Percentiles rank a stretch among this genome's conserved stretches.
Conservation (phyloP, 108 stramenopile genomes). For the Fragilaria radians region DNA sequence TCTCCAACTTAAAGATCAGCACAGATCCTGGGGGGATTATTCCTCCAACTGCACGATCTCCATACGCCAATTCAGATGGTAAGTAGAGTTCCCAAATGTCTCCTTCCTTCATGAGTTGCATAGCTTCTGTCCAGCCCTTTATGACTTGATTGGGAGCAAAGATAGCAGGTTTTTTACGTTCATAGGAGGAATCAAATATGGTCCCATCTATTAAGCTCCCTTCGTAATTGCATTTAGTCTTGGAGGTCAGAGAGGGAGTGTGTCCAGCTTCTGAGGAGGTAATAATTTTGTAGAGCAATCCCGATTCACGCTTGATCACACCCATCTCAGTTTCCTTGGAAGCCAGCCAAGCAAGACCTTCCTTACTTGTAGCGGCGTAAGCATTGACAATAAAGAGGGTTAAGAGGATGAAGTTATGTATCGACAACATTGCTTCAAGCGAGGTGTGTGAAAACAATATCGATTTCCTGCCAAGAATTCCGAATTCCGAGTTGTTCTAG, state of each 20-base stretch:
- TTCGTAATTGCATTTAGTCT: constrained; percentile 83
- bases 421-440: too few species aligned
- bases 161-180: constrained; percentile 53
- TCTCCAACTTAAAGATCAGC: constrained; percentile 88
- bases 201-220: constrained; percentile 90
- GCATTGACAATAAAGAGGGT: constrained; percentile 22
- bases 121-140: constrained; percentile 86
- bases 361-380: constrained; percentile 41
- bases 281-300: constrained; percentile 74
- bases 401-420: too few species aligned
- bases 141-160: constrained; percentile 95
- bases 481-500: too few species aligned
- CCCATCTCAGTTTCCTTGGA: constrained; percentile 72
- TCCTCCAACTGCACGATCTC: constrained; percentile 71
- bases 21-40: constrained; percentile 76
- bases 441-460: too few species aligned
- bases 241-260: constrained; percentile 51
- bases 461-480: too few species aligned
- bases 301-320: constrained; percentile 58
- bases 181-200: constrained; percentile 86
- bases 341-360: constrained; percentile 66
- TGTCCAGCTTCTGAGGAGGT: constrained; percentile 50
- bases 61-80: constrained; percentile 86
- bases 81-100: constrained; percentile 96
- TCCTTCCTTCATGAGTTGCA: constrained; percentile 97